These are phyloP conservation scores for Talaromyces sp. DNA, from an alignment of 2,329 filamentous ascomycete species.

Conservation along the genomic window DNA sequence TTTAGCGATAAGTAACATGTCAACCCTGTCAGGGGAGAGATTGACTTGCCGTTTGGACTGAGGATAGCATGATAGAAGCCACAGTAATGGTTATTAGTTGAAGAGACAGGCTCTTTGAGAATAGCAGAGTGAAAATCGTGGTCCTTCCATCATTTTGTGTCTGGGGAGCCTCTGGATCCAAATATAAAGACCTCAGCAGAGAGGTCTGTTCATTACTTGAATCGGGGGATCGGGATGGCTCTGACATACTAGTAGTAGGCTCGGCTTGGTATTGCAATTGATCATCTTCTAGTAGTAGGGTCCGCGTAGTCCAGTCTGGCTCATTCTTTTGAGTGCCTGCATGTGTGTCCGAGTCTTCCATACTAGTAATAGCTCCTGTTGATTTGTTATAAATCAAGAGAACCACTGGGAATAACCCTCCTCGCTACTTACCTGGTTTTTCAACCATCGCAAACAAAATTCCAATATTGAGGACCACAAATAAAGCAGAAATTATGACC, in stretches of 20 bases:
- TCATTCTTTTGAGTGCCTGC: no score
- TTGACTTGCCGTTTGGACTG: slow-evolving; percentile 49
- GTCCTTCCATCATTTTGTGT: slow-evolving; percentile 10
- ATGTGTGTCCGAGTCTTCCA: no score
- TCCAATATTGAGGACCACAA: slow-evolving; percentile 60
- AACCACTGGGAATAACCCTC: no score
- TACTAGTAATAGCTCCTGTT: no score
- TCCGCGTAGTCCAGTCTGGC: no score
- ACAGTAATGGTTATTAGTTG: slow-evolving; percentile 51
- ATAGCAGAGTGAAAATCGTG: background rate
- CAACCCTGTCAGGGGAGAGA: background rate
- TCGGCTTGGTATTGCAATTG: background rate
- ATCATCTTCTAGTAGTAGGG: no score
- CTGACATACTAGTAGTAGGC: no score
- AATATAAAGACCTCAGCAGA: slow-evolving; percentile 9
- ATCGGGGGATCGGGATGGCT: background rate
- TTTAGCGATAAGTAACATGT: no score
- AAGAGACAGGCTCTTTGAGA: slow-evolving; percentile 45
- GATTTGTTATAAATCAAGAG: background rate
- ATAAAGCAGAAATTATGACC: slow-evolving; percentile 39
- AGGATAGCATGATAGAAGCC: slow-evolving; percentile 54
- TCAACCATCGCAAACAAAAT: slow-evolving; percentile 65
- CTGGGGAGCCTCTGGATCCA: slow-evolving; percentile 37
- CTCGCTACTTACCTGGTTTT: slow-evolving; percentile 15
- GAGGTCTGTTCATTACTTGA: slow-evolving; percentile 3